Conservation (phyloP, 305 asterid species). For the Coffea humblotiana region DNA sequence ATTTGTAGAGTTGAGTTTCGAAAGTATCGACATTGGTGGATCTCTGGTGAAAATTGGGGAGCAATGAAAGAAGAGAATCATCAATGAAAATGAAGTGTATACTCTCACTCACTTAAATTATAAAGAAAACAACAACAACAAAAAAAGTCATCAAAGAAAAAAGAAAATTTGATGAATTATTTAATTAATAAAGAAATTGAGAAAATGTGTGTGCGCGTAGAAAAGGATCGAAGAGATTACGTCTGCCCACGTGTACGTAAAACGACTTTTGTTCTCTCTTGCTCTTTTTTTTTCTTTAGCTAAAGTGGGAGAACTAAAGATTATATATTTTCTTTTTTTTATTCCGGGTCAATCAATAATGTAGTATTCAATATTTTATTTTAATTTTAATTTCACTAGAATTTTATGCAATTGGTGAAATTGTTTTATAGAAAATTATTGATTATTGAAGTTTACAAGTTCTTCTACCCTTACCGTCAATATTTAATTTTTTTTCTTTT, state of each 20-base stretch:
- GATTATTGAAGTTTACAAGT: too few species aligned
- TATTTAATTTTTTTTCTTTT: too few species aligned
- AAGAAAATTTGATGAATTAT: background rate
- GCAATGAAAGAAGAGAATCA: constrained; percentile 14
- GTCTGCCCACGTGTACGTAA: constrained; percentile 22
- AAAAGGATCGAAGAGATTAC: constrained; percentile 19
- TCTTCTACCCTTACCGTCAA: too few species aligned
- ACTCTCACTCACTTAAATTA: background rate
- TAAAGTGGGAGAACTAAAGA: background rate
- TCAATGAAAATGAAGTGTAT: constrained; percentile 19
- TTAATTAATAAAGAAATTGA: background rate
- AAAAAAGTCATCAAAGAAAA: background rate
- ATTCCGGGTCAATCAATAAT: background rate
- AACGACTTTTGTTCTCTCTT: constrained; percentile 7
- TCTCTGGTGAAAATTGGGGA: background rate
- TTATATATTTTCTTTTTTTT: background rate
- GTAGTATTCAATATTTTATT: background rate
- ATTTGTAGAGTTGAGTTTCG: background rate
- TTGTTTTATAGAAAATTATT: too few species aligned
- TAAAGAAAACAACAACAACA: background rate
- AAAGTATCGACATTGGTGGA: constrained; percentile 20
- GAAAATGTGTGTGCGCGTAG: background rate
- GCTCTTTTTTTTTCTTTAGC: background rate
- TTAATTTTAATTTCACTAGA: too few species aligned
- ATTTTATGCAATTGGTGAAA: too few species aligned